phyloP scores from a whole-genome alignment of 1,139 yeast genomes.

The Debaryomyces nepalensis region DNA sequence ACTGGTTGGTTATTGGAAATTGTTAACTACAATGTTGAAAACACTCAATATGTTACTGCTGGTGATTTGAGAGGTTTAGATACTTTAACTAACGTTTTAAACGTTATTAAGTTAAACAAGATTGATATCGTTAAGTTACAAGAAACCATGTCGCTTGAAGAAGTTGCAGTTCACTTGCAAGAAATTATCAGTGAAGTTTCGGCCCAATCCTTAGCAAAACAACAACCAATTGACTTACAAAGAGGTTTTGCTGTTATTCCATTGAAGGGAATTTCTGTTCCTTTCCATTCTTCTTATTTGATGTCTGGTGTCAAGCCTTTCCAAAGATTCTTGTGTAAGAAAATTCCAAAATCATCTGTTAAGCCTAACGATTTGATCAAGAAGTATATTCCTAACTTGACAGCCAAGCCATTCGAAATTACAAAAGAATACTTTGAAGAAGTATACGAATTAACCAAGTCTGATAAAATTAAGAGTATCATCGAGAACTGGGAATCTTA shows the following conservation, averaged over 20 bases:
- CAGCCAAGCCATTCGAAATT: constrained; percentile 95
- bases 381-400: constrained; percentile 97
- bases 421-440: constrained; percentile 97
- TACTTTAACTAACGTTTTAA: constrained; percentile 88
- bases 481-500: constrained; percentile 95
- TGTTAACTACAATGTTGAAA: constrained; percentile 97
- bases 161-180: constrained; percentile 82
- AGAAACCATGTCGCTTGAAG: constrained; percentile 78
- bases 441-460: constrained; percentile 87
- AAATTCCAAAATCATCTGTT: constrained; percentile 92
- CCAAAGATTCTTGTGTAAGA: constrained; percentile 95
- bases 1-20: constrained; percentile 96
- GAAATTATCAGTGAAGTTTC: constrained; percentile 89
- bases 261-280: constrained; percentile 96
- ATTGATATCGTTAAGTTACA: constrained; percentile 89
- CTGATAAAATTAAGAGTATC: constrained; percentile 87
- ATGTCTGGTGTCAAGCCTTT: constrained; percentile 98
- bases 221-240: constrained; percentile 95
- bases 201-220: constrained; percentile 78
- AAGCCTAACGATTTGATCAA: constrained; percentile 92
- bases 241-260: constrained; percentile 99
- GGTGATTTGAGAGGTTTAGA: constrained; percentile 97
- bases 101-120: constrained; percentile 90
- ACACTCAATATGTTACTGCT: constrained; percentile 97
- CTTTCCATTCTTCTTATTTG: constrained; percentile 97